Evolutionary conservation across 768 basidiomycete genomes (phyloP).

Genomic region (Trametes elegans): DNA sequence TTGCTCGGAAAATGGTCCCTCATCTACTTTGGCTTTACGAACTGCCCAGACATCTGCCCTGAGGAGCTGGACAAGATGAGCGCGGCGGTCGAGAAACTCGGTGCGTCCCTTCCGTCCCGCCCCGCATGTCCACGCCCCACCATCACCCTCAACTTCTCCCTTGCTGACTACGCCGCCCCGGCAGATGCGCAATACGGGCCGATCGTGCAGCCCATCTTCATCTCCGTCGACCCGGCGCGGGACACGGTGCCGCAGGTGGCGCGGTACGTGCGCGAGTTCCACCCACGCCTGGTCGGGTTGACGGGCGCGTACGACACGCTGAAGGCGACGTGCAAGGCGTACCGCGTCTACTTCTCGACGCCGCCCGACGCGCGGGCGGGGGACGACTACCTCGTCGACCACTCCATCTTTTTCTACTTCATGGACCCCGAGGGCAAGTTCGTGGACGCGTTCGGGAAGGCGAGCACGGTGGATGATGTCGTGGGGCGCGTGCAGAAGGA

Average conservation of each 20-base stretch:
- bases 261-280: conserved; percentile 80
- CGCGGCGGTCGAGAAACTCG: conserved; percentile 64
- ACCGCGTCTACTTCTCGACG: conserved; percentile 98
- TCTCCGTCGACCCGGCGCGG: conserved; percentile 95
- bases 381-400: conserved; percentile 97
- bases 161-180: too few relatives aligned
- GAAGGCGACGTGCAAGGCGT: conserved; percentile 90
- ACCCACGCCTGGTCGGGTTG: conserved; percentile 85
- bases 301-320: conserved; percentile 82
- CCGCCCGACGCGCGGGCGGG: conserved; percentile 81
- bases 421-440: conserved; percentile 96
- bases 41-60: conserved; percentile 99
- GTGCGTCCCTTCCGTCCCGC: conserved; percentile 42
- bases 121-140: neutral
- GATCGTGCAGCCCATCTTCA: conserved; percentile 86
- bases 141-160: too few relatives aligned
- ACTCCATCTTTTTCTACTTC: conserved; percentile 95
- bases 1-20: conserved; percentile 89
- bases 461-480: conserved; percentile 66
- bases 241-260: conserved; percentile 65
- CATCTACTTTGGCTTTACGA: conserved; percentile 98
- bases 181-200: conserved; percentile 68
- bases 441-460: conserved; percentile 95
- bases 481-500: conserved; percentile 57
- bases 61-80: conserved; percentile 97